These are phyloP conservation scores for Ambrosia artemisiifolia DNA, from an alignment of 129 eudicot genomes.

Conservation along the genomic window DNA sequence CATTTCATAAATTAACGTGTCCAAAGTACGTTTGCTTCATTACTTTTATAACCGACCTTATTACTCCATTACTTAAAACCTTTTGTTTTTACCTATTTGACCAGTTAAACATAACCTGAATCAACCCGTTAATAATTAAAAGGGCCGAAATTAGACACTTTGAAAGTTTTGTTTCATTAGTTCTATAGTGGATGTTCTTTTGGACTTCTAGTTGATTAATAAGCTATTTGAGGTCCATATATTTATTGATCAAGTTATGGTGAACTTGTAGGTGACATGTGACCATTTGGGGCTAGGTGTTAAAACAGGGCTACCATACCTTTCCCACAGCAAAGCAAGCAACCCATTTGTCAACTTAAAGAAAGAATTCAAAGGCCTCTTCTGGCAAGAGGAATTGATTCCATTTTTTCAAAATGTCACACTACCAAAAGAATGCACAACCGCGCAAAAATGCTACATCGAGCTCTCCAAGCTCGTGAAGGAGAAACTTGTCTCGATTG, in stretches of 20 bases:
- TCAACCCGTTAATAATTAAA: neutral
- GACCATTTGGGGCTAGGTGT: constrained; percentile 38
- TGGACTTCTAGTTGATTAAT: neutral
- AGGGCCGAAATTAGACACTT: no score
- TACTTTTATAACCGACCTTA: no score
- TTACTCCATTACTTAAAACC: neutral
- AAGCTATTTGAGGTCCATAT: neutral
- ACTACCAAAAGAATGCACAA: constrained; percentile 48
- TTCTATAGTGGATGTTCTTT: no score
- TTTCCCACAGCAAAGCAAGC: constrained; percentile 39
- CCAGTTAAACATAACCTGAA: neutral
- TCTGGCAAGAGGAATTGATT: constrained; percentile 36
- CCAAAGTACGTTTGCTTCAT: neutral
- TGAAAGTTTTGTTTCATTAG: no score
- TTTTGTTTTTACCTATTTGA: no score
- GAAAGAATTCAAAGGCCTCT: constrained; percentile 37
- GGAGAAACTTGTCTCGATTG: constrained; percentile 55
- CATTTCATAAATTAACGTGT: neutral
- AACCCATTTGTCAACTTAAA: constrained; percentile 37
- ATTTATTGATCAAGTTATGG: constrained; percentile 3
- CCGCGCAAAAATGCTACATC: constrained; percentile 58
- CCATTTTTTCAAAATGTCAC: constrained; percentile 29
- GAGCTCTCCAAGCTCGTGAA: constrained; percentile 66
- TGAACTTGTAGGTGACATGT: constrained; percentile 30
- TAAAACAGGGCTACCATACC: constrained; percentile 37